These are phyloP conservation scores for Pyrenochaeta sp. DNA, from an alignment of 2,329 filamentous ascomycete genomes.

Conservation along the genomic window DNA sequence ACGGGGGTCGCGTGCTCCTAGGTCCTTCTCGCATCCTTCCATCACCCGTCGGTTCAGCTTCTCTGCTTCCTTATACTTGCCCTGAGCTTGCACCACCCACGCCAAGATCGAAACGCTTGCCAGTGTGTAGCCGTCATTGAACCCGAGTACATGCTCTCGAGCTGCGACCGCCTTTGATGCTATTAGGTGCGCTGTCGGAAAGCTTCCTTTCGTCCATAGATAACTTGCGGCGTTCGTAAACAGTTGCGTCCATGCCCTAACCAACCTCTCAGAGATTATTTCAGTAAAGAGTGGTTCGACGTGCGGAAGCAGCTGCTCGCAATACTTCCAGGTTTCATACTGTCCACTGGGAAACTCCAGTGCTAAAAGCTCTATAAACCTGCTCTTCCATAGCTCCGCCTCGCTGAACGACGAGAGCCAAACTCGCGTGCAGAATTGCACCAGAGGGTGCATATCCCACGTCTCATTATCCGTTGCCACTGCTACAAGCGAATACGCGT, in stretches of 20 bases:
- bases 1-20: too few species aligned
- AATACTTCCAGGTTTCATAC: slow-evolving; percentile 22
- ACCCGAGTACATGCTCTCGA: slow-evolving; percentile 12
- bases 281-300: slow-evolving; percentile 13
- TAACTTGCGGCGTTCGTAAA: slow-evolving; percentile 18
- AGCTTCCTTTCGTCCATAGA: slow-evolving; percentile 14
- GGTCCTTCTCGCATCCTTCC: slow-evolving; percentile 11
- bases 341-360: slow-evolving; percentile 15
- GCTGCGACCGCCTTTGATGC: slow-evolving; percentile 7
- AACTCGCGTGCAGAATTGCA: slow-evolving; percentile 23
- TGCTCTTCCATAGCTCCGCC: slow-evolving; percentile 15
- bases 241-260: slow-evolving; percentile 18
- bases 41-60: not conserved
- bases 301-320: slow-evolving; percentile 23
- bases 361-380: slow-evolving; percentile 19
- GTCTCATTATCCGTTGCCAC: slow-evolving; percentile 2
- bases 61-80: too few species aligned
- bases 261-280: slow-evolving; percentile 6
- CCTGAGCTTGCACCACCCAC: too few species aligned
- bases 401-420: slow-evolving; percentile 19
- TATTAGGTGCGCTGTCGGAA: slow-evolving; percentile 15
- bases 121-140: slow-evolving; percentile 11
- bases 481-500: slow-evolving; percentile 23
- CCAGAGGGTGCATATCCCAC: slow-evolving; percentile 24
- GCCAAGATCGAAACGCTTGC: slow-evolving; percentile 7